Evolutionary conservation across 768 basidiomycete species (phyloP), one percentile per base, ranked within the genome.

Genomic region (Lentinus brumalis): DNA sequence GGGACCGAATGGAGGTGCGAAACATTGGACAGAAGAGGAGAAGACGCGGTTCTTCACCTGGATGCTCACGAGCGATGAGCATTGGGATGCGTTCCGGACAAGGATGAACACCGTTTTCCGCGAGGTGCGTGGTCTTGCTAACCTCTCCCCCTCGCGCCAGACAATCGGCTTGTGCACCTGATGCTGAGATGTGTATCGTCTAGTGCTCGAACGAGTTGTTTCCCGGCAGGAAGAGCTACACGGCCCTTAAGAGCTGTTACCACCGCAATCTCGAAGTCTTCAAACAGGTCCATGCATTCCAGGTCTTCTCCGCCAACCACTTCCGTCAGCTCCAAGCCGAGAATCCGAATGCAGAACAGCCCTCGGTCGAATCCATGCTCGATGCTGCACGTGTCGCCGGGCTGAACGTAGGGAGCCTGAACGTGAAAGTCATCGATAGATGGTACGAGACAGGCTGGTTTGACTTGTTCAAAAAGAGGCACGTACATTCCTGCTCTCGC

Each of bases 21-120:
- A 91, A 66, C 90, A 92, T 66, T 92, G 90, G 90, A 89, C 89
- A 0, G 91, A 91, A 70, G 89, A 91, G 9, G 90, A 92, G 69
- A 92, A 92, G 74, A 81, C 88, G 14, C 85, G 82, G 62, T 77
- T 92, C 49, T 92, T 92, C 72, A 82, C 76, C 46, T 92, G 90
- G 89, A 82, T 92, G 50, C 88, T 92, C 85, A 80, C 80, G 16
- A 83, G 87, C 67, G 89, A 92, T 66, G 88, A 90, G 18, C 88
- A 91, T 61, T 92, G 90, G 86, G 88, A 86, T 65, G 76, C 87
- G 21, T 84, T 92, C 51, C 83, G 88, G 31, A 87, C 88, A 4
- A 88, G 89, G 7, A 92, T 91, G 76, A 92, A 92, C 67, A 91
- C 88, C 16, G 90, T 91, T 72, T 81, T 92, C 66, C 83, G 90